Evolutionary conservation across 768 basidiomycete genomes (phyloP).

Genomic region (Mycena chlorophos): DNA sequence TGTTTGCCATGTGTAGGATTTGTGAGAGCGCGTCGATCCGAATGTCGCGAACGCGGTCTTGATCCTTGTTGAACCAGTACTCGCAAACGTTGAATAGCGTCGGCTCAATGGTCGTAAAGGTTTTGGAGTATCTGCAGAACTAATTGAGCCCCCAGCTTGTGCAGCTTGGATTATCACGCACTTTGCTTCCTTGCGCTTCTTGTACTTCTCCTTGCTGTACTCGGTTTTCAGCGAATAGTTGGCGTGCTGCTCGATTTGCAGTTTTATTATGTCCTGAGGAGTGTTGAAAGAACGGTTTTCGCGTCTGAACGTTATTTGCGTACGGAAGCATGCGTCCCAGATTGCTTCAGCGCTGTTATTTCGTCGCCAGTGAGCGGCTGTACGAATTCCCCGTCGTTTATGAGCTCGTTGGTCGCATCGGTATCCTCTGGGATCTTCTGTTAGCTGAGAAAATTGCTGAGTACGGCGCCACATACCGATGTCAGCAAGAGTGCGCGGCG

Average conservation of each 20-base stretch:
- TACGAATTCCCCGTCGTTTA: constrained; percentile 82
- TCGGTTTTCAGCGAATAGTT: constrained; percentile 94
- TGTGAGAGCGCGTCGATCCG: constrained; percentile 89
- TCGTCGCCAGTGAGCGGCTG: constrained; percentile 83
- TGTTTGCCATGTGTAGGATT: constrained; percentile 78
- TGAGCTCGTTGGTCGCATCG: constrained; percentile 94
- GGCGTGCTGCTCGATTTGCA: constrained; percentile 90
- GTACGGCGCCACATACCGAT: constrained; percentile 56
- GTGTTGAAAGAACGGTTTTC: constrained; percentile 11
- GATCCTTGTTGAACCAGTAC: constrained; percentile 87
- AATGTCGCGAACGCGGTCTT: constrained; percentile 76
- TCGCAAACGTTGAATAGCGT: constrained; percentile 85
- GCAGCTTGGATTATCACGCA: constrained; percentile 38
- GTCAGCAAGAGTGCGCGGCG: constrained; percentile 70
- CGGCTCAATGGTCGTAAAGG: constrained; percentile 85
- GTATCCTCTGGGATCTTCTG: constrained; percentile 74
- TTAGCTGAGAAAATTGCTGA: background rate
- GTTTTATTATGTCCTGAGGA: constrained; percentile 87
- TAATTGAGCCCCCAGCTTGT: background rate
- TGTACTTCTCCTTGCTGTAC: constrained; percentile 98
- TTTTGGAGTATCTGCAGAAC: constrained; percentile 72
- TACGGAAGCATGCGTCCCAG: constrained; percentile 79
- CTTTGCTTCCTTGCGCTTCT: constrained; percentile 96
- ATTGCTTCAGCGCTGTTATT: constrained; percentile 79
- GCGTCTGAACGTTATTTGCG: constrained; percentile 23